phyloP scores from a whole-genome alignment of 31 red algal species.

The Odonthalia washingtoniensis region DNA sequence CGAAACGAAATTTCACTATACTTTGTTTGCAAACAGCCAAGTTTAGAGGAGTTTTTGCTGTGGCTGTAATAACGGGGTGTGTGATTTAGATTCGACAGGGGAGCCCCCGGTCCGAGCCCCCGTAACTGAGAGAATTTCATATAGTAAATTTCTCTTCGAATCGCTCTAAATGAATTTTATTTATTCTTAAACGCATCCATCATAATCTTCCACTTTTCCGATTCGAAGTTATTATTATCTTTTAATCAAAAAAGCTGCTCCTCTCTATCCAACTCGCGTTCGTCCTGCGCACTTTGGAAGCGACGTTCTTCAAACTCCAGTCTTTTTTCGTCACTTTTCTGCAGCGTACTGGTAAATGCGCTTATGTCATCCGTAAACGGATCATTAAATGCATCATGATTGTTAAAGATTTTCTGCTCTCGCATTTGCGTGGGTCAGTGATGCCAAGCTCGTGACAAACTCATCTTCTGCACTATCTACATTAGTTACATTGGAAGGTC shows the following conservation, averaged over 20 bases:
- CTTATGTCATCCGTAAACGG: too few species aligned
- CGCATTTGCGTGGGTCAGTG: not conserved
- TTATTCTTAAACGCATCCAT: not conserved
- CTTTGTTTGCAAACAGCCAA: conserved; percentile 15
- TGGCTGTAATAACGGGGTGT: not conserved
- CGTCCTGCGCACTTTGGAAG: too few species aligned
- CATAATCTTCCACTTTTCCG: not conserved
- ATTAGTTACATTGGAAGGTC: not conserved
- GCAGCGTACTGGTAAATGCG: too few species aligned
- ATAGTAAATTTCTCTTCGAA: too few species aligned
- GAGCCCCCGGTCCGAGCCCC: not conserved
- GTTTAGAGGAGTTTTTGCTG: not conserved
- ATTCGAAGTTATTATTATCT: not conserved
- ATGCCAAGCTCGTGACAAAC: too few species aligned
- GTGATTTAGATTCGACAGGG: not conserved
- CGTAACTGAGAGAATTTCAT: not conserved
- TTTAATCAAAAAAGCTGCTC: too few species aligned
- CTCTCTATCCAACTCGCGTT: too few species aligned
- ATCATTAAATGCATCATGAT: too few species aligned
- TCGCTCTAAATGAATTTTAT: not conserved
- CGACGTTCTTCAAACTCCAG: too few species aligned
- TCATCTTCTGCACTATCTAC: not conserved
- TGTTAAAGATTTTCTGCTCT: not conserved
- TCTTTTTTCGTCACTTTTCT: too few species aligned
- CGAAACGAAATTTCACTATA: conserved; percentile 23